phyloP scores from a whole-genome alignment of 1,284 basidiomycete species.

The Mycena sp. region DNA sequence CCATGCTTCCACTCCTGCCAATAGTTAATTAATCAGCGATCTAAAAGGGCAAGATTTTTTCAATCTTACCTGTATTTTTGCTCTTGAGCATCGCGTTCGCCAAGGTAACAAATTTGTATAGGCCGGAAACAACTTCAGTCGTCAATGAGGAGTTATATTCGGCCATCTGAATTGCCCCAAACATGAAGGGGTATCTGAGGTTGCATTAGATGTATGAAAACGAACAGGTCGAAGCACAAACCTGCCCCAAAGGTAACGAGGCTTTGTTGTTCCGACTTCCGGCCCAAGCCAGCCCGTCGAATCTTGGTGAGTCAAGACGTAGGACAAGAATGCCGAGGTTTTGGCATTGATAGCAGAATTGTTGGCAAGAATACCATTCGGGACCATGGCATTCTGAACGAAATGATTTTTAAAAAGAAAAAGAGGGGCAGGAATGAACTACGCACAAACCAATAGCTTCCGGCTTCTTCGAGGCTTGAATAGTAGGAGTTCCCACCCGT shows the following conservation, averaged over 20 bases:
- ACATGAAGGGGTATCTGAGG: conserved; percentile 60
- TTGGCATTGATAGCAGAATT: conserved; percentile 56
- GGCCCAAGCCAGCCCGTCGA: conserved; percentile 65
- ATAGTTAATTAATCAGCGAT: too few relatives aligned
- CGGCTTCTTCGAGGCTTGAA: conserved; percentile 65
- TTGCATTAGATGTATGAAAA: background rate
- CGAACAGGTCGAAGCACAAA: conserved; percentile 31
- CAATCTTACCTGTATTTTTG: conserved; percentile 26
- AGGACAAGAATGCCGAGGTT: conserved; percentile 59
- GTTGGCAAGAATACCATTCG: conserved; percentile 58
- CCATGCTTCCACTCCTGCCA: conserved; percentile 61
- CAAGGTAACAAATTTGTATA: conserved; percentile 61
- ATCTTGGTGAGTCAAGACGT: conserved; percentile 63
- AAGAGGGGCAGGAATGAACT: background rate
- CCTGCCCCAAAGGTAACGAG: conserved; percentile 66
- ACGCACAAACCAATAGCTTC: conserved; percentile 70
- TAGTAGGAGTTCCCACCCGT: conserved; percentile 59
- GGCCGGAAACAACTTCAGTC: conserved; percentile 53
- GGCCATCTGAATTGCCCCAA: conserved; percentile 66
- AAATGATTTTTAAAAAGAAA: background rate
- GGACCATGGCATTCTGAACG: conserved; percentile 61
- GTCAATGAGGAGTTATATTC: conserved; percentile 57
- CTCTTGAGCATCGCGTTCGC: conserved; percentile 60
- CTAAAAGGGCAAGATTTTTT: background rate
- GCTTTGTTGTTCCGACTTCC: conserved; percentile 63